Base-by-base conservation (phyloP, 1,139 yeast species). In the Yamadazyma trypodendri region DNA sequence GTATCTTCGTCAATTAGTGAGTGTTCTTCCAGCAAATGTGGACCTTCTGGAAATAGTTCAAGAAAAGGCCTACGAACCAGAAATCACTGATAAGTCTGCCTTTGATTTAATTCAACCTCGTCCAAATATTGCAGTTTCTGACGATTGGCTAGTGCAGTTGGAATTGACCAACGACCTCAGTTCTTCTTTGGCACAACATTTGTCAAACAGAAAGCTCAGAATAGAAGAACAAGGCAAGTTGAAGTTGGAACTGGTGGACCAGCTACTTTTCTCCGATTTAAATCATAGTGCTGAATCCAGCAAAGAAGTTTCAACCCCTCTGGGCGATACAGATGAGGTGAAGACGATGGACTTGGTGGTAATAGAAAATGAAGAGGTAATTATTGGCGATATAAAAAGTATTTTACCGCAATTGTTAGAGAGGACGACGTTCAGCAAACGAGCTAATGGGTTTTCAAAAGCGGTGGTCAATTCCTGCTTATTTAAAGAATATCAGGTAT, bases 21-120 rank as follows among this genome's bases (percentile, higher is more conserved):
- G 58, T 34, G 52, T 56, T 1, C 57, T 53, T 32, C 72, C 65
- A 10, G 52, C 58, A 11, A 61, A 60, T 27, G 50, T 60, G 11
- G 58, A 64, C 34, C 50, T 73, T 50, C 52, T 58, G 36, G 70
- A 68, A 10, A 64, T 80, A 12, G 69, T 80, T 7, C 68, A 75
- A 36, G 85, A 81, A 46, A 82, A 79, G 50, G 84, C 79, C 1
- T 84, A 76, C 50, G 94, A 84, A 56, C 92, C 92, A 0, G 81
- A 63, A 58, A 55, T 71, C 15, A 42, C 55, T 1, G 59, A 62
- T 38, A 70, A 60, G 5, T 48, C 51, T 5, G 54, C 54, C 1
- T 70, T 69, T 45, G 60, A 64, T 34, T 48, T 41, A 4, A 60
- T 70, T 31, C 63, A 57, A 42, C 54, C 52, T 8, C 51, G 55